Evolutionary conservation across 768 basidiomycete genomes (phyloP).

Genomic region (Pulveroboletus sp.): DNA sequence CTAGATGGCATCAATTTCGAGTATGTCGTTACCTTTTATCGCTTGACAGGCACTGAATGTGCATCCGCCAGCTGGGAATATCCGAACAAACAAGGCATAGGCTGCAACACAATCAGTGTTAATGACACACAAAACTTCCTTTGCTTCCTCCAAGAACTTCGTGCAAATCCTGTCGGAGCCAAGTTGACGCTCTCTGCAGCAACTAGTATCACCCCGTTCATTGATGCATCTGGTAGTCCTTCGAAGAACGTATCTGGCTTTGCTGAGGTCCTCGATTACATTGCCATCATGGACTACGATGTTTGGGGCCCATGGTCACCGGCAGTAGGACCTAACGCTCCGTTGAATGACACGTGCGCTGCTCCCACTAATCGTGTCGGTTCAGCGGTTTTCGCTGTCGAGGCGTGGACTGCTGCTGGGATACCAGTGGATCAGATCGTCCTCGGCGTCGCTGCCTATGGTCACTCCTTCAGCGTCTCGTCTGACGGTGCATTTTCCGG

Average conservation of each 20-base stretch:
- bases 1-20: conserved; percentile 51
- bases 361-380: conserved; percentile 53
- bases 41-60: neutral
- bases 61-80: conserved; percentile 76
- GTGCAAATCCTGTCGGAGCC: conserved; percentile 43
- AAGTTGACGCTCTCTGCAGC: conserved; percentile 68
- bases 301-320: conserved; percentile 48
- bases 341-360: conserved; percentile 73
- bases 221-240: conserved; percentile 53
- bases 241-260: conserved; percentile 68
- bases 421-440: conserved; percentile 68
- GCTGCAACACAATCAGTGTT: conserved; percentile 55
- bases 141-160: conserved; percentile 65
- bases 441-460: conserved; percentile 78
- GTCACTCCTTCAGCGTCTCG: conserved; percentile 60
- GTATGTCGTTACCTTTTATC: conserved; percentile 9
- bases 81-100: conserved; percentile 60
- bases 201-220: conserved; percentile 61
- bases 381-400: conserved; percentile 69
- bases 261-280: conserved; percentile 61
- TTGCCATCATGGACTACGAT: conserved; percentile 66
- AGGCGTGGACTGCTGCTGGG: conserved; percentile 70
- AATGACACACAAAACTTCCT: conserved; percentile 77
- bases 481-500: conserved; percentile 35
- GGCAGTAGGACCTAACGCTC: conserved; percentile 73